Base-by-base conservation (phyloP, 225 moss, liverwort and hornwort genomes). In the Ulota crispa region DNA sequence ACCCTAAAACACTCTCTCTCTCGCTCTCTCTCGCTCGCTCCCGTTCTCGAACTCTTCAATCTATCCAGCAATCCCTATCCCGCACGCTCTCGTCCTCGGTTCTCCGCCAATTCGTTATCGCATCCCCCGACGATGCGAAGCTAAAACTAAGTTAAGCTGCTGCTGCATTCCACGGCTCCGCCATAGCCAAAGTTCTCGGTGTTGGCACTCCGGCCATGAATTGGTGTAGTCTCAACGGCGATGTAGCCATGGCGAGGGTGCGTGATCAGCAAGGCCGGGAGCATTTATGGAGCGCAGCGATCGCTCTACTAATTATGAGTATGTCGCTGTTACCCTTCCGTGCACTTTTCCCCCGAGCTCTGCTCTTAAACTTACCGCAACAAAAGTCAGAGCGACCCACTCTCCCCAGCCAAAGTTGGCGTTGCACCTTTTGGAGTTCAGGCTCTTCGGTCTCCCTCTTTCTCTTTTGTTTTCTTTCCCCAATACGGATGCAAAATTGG, bases 401-500 rank as follows among this genome's bases (percentile, higher is more conserved):
- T 43, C 70, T 70, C 78, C 30, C 79, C 39, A 39, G 39, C 39
- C 60, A 70, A 60, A 79, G 70, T 47, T 60, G 70, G 43, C 10
- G 70, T 32, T 61, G 79, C 79, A 47, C 79, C 79, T 70, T 79
- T 79, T 79, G 70, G 60, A 70, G 79, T 60, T 45, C 79, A 70
- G 70, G 57, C 70, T 70, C 70, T 32, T 69, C 9, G 70, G 70
- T 11, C 50, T 50, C 5, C 5, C 50, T 50, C 50, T 5, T 16
- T 1, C 5, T 16, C 5, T 76, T 55, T 56, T 21, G 56, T 69
- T 55, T 55, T 27, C 39, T 27, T 41, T 78, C 78, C 41, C 41
- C 42, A 42, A 56, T 37, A 30, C 34, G 39, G 21, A 20, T 6
- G 23, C 56, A 42, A 78, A 27, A 14, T 21, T 37, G 5, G 5